These are phyloP conservation scores for Boletus reticulatus DNA, from an alignment of 768 basidiomycete species.

Conservation along the genomic window DNA sequence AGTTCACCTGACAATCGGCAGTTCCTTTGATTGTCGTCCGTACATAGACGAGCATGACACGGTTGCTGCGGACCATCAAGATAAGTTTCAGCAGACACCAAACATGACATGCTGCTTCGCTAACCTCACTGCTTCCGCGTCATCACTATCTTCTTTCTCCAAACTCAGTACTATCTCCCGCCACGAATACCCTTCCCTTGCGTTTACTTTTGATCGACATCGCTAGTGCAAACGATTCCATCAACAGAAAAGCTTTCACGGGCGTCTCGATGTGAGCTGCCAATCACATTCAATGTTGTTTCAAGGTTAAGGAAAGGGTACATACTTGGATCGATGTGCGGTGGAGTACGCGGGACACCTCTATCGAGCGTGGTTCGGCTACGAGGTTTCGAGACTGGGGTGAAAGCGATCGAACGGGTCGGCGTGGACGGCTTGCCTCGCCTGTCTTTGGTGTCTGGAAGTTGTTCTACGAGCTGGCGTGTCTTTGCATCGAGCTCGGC, in stretches of 20 bases:
- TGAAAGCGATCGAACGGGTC: not conserved
- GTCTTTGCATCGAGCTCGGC: constrained; percentile 15
- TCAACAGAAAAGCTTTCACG: constrained; percentile 16
- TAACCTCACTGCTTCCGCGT: not conserved
- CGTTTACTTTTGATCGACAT: constrained; percentile 25
- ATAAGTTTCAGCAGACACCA: too few relatives aligned
- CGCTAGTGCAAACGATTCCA: constrained; percentile 13
- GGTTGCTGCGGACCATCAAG: too few relatives aligned
- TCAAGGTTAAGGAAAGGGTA: not conserved
- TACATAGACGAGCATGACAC: too few relatives aligned
- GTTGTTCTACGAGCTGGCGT: constrained; percentile 8
- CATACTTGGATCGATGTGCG: constrained; percentile 10
- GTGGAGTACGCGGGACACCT: constrained; percentile 2
- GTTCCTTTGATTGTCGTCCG: too few relatives aligned
- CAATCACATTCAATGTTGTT: not conserved
- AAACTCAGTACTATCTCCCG: constrained; percentile 12
- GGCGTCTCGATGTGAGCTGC: constrained; percentile 20
- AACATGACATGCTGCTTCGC: too few relatives aligned
- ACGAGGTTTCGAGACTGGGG: not conserved
- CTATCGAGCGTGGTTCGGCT: not conserved
- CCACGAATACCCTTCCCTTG: constrained; percentile 23
- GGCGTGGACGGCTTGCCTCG: not conserved
- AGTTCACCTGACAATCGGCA: too few relatives aligned
- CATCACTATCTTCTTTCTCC: constrained; percentile 6
- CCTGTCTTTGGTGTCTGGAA: not conserved